Percentiles rank a stretch among this genome's conserved stretches.
These are phyloP conservation scores for Coffea humblotiana DNA, from an alignment of 305 asterid genomes.

Conservation along the genomic window DNA sequence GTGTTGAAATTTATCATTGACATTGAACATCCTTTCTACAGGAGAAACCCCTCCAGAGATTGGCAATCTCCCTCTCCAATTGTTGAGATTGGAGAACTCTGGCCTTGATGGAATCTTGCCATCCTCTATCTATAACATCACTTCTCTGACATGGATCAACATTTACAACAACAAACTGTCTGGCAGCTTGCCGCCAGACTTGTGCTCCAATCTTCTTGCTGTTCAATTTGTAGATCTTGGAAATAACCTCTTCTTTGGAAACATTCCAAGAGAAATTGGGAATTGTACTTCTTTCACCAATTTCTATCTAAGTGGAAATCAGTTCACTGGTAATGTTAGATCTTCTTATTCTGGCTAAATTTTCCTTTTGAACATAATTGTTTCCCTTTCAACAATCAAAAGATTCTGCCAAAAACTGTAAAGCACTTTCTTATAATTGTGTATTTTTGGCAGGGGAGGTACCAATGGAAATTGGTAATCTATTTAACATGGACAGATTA, in stretches of 20 bases:
- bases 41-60: constrained; percentile 37
- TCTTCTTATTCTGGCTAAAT: not conserved
- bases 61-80: constrained; percentile 28
- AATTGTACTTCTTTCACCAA: constrained; percentile 35
- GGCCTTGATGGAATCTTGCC: constrained; percentile 25
- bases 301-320: constrained; percentile 32
- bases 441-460: constrained; percentile 25
- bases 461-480: constrained; percentile 42
- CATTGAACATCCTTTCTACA: constrained; percentile 11
- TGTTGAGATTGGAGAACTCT: constrained; percentile 23
- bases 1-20: not conserved
- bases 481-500: constrained; percentile 34
- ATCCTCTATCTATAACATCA: constrained; percentile 31
- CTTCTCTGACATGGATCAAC: constrained; percentile 31
- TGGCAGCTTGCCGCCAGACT: constrained; percentile 30
- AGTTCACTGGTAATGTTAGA: constrained; percentile 28
- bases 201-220: constrained; percentile 33
- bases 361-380: not conserved
- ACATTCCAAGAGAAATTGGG: constrained; percentile 42
- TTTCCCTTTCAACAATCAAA: too few relatives aligned
- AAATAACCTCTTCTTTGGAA: constrained; percentile 29
- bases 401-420: not conserved
- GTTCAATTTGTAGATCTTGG: constrained; percentile 26
- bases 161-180: constrained; percentile 26
- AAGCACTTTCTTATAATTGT: not conserved